Percentiles rank a stretch among this genome's conserved stretches.
phyloP scores from a whole-genome alignment of 352 stramenopile species.

The Phytophthora agathidicida region DNA sequence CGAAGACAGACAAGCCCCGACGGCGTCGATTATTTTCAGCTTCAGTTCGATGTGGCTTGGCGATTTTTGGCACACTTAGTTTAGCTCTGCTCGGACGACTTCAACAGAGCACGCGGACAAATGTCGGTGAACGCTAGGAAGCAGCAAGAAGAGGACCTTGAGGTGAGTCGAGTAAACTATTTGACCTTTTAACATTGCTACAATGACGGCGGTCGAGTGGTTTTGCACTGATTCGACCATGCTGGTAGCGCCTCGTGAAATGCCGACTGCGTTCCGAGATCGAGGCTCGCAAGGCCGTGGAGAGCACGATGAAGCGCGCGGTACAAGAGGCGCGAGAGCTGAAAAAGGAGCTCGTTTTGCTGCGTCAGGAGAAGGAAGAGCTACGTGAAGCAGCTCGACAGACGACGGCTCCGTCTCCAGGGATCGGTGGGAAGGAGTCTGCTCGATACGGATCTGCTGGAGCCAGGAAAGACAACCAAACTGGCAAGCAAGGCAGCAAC shows the following conservation, averaged over 20 bases:
- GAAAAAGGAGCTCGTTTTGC: constrained; percentile 77
- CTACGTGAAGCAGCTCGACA: constrained; percentile 36
- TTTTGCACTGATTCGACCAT: too few species aligned
- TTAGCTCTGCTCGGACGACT: constrained; percentile 3
- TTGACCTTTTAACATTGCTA: not conserved
- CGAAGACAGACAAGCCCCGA: too few species aligned
- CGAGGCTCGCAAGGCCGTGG: constrained; percentile 69
- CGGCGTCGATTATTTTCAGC: constrained; percentile 33
- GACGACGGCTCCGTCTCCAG: constrained; percentile 7
- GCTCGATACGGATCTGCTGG: not conserved
- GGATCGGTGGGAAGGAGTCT: constrained; percentile 12
- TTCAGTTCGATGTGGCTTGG: too few species aligned
- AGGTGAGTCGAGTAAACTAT: constrained; percentile 31
- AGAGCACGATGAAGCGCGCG: constrained; percentile 78
- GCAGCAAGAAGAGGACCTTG: constrained; percentile 65
- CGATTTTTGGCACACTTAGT: constrained; percentile 12
- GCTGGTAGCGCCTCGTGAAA: constrained; percentile 72
- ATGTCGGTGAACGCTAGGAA: constrained; percentile 66
- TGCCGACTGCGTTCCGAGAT: constrained; percentile 78
- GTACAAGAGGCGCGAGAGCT: constrained; percentile 74
- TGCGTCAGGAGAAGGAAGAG: constrained; percentile 80
- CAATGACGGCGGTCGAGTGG: too few species aligned
- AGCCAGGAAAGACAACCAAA: constrained; percentile 3
- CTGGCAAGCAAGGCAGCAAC: constrained; percentile 13
- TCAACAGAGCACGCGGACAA: constrained; percentile 12